Evolutionary conservation across 768 basidiomycete genomes (phyloP).

Genomic region (Mycena latifolia): DNA sequence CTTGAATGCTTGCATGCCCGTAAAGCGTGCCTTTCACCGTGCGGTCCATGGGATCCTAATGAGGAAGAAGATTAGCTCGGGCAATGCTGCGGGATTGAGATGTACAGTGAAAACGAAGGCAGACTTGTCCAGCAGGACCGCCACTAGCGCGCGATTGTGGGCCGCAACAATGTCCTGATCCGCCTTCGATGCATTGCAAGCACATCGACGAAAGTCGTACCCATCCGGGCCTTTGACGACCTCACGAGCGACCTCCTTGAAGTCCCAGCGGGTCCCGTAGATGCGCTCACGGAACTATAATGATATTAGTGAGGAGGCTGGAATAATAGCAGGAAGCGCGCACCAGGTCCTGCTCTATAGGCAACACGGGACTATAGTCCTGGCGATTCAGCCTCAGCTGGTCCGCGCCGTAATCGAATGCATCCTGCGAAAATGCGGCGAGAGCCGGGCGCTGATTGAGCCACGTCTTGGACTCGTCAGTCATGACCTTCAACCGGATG

Average conservation of each 20-base stretch:
- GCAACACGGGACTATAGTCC: not conserved
- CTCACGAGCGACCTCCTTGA: conserved; percentile 4
- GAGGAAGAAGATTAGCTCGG: not conserved
- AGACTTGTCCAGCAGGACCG: not conserved
- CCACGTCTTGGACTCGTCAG: not conserved
- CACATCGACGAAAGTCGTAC: not conserved
- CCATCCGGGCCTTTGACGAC: conserved; percentile 11
- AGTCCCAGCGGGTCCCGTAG: not conserved
- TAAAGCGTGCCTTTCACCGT: not conserved
- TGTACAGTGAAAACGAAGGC: conserved; percentile 4
- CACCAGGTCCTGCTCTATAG: conserved; percentile 16
- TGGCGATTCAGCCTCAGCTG: not conserved
- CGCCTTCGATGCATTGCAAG: conserved; percentile 7
- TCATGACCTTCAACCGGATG: not conserved
- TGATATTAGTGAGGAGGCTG: not conserved
- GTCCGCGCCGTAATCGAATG: not conserved
- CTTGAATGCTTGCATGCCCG: not conserved
- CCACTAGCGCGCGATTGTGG: not conserved
- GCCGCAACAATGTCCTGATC: conserved; percentile 1
- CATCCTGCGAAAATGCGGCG: not conserved
- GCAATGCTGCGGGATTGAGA: not conserved
- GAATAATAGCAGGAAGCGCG: not conserved
- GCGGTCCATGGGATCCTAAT: conserved; percentile 5
- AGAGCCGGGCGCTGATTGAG: not conserved
- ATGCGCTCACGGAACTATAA: conserved; percentile 5